Evolutionary conservation across 2,329 filamentous ascomycete genomes (phyloP), one percentile per base, ranked within the genome.

Genomic region (Mycocentrospora acerina): DNA sequence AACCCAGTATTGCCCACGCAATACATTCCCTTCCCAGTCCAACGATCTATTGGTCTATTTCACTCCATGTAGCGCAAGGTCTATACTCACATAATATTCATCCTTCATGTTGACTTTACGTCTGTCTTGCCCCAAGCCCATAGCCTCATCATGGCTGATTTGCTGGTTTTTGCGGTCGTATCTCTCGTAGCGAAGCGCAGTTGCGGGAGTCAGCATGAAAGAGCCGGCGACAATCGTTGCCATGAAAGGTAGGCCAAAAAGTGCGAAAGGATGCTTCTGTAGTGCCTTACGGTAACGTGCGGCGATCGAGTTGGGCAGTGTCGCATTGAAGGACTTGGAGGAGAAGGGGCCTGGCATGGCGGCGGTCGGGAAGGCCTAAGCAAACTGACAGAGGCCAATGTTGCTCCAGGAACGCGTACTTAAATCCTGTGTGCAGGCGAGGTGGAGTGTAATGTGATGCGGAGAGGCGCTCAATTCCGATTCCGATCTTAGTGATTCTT

Each of bases 231-330:
- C 81, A 62, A 98, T 95, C 42, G 95, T 84, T 40, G 81, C 73
- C 52, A 98, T 80, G 69, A 98, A 98, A 1, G 93, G 94, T 4
- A 98, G 77, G 2, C 94, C 94, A 65, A 98, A 98, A 48, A 95
- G 81, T 18, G 90, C 73, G 67, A 98, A 98, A 1, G 93, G 94
- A 57, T 87, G 89, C 60, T 79, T 84, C 42, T 81, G 76, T 53
- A 98, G 81, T 43, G 80, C 69, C 22, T 79, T 73, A 41, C 93
- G 87, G 73, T 98, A 98, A 46, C 76, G 76, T 41, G 84, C 79
- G 34, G 86, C 88, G 54, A 95, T 71, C 9, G 79, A 81, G 68
- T 82, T 82, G 26, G 64, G 58, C 17, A 64, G 56, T 65, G 81
- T 82, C 18, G 60, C 42, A 48, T 80, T 71, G 46, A 88, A 79